A percentile compares a stretch with the other conserved stretches of the same genome.
These are phyloP conservation scores for Salix udensis DNA, from an alignment of 345 rosid genomes.

Conservation along the genomic window DNA sequence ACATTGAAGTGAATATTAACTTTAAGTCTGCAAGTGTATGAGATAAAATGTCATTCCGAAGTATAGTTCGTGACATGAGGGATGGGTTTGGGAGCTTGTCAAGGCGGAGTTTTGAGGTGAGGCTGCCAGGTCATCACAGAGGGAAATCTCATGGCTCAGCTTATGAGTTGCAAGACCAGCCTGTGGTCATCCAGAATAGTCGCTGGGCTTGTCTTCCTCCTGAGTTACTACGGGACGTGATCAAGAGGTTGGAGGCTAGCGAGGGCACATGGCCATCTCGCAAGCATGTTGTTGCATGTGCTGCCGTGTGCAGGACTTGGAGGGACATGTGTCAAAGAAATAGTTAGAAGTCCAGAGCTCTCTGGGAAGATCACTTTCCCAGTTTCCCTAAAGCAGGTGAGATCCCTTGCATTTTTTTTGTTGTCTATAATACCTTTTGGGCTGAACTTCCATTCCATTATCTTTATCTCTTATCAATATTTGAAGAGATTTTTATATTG, in stretches of 20 bases:
- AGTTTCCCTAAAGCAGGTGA: conserved; percentile 87
- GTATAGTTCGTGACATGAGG: conserved; percentile 87
- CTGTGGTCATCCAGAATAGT: conserved; percentile 54
- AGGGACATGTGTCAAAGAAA: conserved; percentile 92
- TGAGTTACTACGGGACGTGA: conserved; percentile 80
- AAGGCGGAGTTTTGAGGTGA: conserved; percentile 78
- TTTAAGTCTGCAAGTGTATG: neutral
- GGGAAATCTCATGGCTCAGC: conserved; percentile 80
- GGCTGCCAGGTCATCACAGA: conserved; percentile 55
- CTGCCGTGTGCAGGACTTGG: conserved; percentile 92
- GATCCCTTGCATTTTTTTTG: neutral
- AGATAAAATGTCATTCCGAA: conserved; percentile 69
- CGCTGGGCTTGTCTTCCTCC: conserved; percentile 90
- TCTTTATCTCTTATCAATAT: neutral
- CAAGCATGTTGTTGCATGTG: conserved; percentile 87
- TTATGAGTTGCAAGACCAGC: conserved; percentile 61
- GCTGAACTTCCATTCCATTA: too few relatives aligned
- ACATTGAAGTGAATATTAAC: neutral
- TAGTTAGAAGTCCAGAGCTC: conserved; percentile 71
- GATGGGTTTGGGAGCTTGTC: conserved; percentile 93
- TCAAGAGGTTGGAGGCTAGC: conserved; percentile 83
- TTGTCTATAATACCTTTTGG: neutral
- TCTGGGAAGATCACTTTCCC: conserved; percentile 91
- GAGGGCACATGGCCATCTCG: conserved; percentile 88
- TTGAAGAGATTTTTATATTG: neutral